phyloP scores from a whole-genome alignment of 2,329 filamentous ascomycete species.

The Botrytis pseudocinerea region DNA sequence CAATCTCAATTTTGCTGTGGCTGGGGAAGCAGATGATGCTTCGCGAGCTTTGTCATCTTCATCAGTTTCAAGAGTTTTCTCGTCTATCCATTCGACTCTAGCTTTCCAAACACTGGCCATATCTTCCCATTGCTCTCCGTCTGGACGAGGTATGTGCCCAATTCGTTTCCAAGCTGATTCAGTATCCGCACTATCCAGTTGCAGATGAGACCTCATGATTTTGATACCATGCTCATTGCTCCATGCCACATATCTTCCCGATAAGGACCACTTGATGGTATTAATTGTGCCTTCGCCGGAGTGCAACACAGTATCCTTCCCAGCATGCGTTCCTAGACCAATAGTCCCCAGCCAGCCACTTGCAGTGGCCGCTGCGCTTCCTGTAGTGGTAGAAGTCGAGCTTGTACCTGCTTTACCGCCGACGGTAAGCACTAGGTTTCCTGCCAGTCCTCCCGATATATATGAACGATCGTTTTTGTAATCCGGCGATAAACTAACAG shows the following conservation, averaged over 20 bases:
- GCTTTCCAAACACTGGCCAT: constrained; percentile 97
- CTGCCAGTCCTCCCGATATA: constrained; percentile 85
- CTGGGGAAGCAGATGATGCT: constrained; percentile 44
- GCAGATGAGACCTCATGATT: constrained; percentile 88
- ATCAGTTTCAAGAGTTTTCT: constrained; percentile 73
- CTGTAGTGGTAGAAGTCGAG: constrained; percentile 80
- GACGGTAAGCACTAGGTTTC: constrained; percentile 81
- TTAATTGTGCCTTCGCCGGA: constrained; percentile 90
- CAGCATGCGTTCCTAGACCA: constrained; percentile 73
- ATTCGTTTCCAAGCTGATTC: constrained; percentile 94
- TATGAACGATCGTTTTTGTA: constrained; percentile 89
- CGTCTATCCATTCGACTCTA: constrained; percentile 89
- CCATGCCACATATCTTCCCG: constrained; percentile 91
- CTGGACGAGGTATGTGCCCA: constrained; percentile 86
- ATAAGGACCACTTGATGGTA: constrained; percentile 91
- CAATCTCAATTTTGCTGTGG: constrained; percentile 50
- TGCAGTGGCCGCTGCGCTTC: constrained; percentile 77
- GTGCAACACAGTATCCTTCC: constrained; percentile 84
- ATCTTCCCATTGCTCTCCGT: constrained; percentile 85
- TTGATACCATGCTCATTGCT: constrained; percentile 97
- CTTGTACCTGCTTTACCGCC: constrained; percentile 78
- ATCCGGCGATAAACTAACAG: constrained; percentile 91
- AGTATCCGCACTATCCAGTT: constrained; percentile 71
- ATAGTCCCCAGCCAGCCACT: constrained; percentile 91
- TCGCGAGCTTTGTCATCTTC: constrained; percentile 51